These are phyloP conservation scores for Xanthoparmelia taractica DNA, from an alignment of 495 filamentous ascomycete genomes.

Conservation along the genomic window DNA sequence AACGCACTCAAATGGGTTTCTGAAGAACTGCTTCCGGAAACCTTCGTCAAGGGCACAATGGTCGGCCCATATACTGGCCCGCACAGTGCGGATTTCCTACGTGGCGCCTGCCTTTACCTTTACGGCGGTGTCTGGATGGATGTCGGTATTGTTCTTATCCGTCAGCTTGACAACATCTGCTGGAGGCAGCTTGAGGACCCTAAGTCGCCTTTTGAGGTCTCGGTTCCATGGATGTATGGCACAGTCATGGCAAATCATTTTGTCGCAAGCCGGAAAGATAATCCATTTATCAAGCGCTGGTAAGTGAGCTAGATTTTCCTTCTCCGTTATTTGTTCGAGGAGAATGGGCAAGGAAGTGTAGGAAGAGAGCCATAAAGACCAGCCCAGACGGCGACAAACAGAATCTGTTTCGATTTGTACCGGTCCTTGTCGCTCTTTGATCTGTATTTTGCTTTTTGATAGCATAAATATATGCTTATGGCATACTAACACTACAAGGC, in stretches of 20 bases:
- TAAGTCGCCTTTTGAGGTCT: background rate
- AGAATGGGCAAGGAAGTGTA: background rate
- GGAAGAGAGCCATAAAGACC: background rate
- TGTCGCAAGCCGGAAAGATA: constrained; percentile 21
- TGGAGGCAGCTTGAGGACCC: constrained; percentile 1
- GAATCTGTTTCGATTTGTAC: background rate
- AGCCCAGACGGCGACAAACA: background rate
- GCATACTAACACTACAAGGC: background rate
- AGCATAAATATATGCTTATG: background rate
- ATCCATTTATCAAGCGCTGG: constrained; percentile 9
- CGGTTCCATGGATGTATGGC: constrained; percentile 7
- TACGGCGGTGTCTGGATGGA: constrained; percentile 6
- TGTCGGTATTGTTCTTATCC: background rate
- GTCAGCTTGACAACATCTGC: background rate
- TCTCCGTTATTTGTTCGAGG: background rate
- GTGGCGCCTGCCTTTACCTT: background rate
- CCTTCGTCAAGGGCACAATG: constrained; percentile 4
- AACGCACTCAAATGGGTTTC: background rate
- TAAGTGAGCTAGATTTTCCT: background rate
- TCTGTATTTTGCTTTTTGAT: background rate
- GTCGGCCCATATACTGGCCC: background rate
- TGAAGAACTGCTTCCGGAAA: background rate
- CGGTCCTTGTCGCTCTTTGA: background rate
- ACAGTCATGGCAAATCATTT: constrained; percentile 22
- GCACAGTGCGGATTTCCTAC: background rate